Evolutionary conservation across 2,329 filamentous ascomycete species (phyloP), one percentile per base, ranked within the genome.

Genomic region (Phialophora macrospora): DNA sequence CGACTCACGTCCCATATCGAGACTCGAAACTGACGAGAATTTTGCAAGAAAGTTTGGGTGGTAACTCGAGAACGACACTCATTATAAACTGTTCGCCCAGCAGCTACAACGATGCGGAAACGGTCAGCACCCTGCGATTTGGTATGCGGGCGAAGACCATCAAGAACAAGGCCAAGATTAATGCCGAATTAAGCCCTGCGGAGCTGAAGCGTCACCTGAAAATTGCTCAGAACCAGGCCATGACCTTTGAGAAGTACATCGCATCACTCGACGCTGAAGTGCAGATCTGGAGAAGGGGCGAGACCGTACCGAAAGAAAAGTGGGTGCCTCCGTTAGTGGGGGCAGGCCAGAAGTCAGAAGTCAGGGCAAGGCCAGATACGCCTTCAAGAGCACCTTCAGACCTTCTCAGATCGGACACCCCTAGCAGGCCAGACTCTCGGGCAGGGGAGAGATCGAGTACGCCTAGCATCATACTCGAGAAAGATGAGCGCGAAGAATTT

Each of bases 91-190:
- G 93, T 78, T 98, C 95, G n/a, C 95, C 95, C 1, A 96, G 92
- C 81, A 97, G 92, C 76, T 98, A 98, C 83, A 98, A 99, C 82
- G 94, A 97, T 80, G 88, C 89, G 62, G 95, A 99, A 81, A 98
- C 95, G 0, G 81, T 98, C 56, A 90, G 93, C 71, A 99, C 95
- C 0, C 81, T 99, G 67, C 88, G 93, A 54, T 99, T 98, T 76
- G 95, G 95, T 82, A 96, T 95, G 80, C 86, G 95, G 77, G 95
- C 95, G 64, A 99, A 99, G 83, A 91, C 92, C 0, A 99, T 99
- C 83, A 97, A 98, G 89, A 98, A 98, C 84, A 98, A 98, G 85
- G 95, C 95, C 79, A 99, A 98, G 89, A 90, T 99, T 85, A 99
- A 99, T 77, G 93, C 94, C 54, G 95, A 99, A 79, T 87, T 99